Conservation (phyloP, 176 grass and related monocot species). For the Oryza punctata region DNA sequence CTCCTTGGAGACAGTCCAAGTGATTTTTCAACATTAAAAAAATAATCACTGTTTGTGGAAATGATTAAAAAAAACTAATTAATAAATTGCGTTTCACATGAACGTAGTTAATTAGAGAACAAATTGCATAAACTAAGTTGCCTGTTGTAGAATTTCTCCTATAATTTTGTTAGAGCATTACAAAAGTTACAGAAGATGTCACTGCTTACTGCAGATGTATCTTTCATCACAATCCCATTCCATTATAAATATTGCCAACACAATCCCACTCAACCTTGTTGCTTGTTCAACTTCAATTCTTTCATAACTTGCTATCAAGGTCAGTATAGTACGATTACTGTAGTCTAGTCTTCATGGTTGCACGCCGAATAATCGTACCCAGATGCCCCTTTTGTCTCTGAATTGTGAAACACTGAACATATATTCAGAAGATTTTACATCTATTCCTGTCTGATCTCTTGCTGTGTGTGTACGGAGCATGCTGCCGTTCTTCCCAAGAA, state of each 20-base stretch:
- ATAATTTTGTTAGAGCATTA: not conserved
- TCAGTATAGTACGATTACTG: not conserved
- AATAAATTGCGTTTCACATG: not conserved
- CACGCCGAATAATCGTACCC: not conserved
- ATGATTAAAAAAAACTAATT: constrained; percentile 11
- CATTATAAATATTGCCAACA: not conserved
- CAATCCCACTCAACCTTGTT: constrained; percentile 8
- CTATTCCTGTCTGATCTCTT: constrained; percentile 1
- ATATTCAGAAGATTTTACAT: not conserved
- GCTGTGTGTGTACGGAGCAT: constrained; percentile 25
- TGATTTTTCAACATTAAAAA: not conserved
- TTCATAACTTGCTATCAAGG: not conserved
- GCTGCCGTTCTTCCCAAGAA: constrained; percentile 26
- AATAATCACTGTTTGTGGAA: not conserved
- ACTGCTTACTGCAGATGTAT: constrained; percentile 12
- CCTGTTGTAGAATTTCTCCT: not conserved
- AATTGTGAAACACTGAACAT: not conserved
- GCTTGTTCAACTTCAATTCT: constrained; percentile 24
- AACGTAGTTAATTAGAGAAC: not conserved
- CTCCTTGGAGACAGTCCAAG: not conserved
- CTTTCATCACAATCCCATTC: not conserved
- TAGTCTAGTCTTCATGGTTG: not conserved
- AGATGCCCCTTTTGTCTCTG: not conserved
- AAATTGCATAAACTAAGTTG: not conserved
- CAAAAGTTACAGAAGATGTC: constrained; percentile 24